A percentile compares a stretch with the other conserved stretches of the same genome.
These are phyloP conservation scores for Colletotrichum cuscutae DNA, from an alignment of 2,329 filamentous ascomycete species.

Conservation along the genomic window DNA sequence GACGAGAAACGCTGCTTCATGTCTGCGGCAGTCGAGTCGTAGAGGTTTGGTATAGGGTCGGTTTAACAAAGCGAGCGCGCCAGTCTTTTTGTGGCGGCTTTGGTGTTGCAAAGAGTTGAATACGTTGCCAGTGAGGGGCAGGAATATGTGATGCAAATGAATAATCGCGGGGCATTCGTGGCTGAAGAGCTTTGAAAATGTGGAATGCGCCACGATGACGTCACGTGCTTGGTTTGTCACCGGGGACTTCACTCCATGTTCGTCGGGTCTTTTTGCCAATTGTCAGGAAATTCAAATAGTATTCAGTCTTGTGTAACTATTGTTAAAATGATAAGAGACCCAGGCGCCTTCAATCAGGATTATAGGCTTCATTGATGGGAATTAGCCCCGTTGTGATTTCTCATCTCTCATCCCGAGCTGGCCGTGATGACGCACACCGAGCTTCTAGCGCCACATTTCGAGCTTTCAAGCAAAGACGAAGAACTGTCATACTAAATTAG, in stretches of 20 bases:
- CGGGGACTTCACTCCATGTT: no score
- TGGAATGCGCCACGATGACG: conserved; percentile 30
- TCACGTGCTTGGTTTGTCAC: conserved; percentile 13
- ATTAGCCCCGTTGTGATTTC: not conserved
- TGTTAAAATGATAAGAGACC: no score
- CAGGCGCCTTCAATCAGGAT: not conserved
- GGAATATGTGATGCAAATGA: conserved; percentile 21
- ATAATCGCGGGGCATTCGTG: conserved; percentile 35
- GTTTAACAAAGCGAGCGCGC: not conserved
- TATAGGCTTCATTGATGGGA: not conserved
- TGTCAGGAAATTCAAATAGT: no score
- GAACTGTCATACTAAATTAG: not conserved
- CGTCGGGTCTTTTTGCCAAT: not conserved
- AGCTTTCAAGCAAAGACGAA: not conserved
- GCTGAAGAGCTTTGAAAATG: conserved; percentile 16
- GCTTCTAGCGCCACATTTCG: not conserved
- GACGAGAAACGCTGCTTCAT: conserved; percentile 88
- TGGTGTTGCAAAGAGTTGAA: conserved; percentile 1
- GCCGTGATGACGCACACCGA: conserved; percentile 11
- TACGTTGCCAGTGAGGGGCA: conserved; percentile 26
- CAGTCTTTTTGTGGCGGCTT: conserved; percentile 6
- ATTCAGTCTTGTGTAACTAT: no score
- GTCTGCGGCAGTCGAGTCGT: conserved; percentile 37
- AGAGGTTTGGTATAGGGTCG: not conserved
- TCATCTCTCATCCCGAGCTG: not conserved